Base-by-base conservation (phyloP, 2,329 filamentous ascomycete genomes). In the Tolypocladium amazonense region DNA sequence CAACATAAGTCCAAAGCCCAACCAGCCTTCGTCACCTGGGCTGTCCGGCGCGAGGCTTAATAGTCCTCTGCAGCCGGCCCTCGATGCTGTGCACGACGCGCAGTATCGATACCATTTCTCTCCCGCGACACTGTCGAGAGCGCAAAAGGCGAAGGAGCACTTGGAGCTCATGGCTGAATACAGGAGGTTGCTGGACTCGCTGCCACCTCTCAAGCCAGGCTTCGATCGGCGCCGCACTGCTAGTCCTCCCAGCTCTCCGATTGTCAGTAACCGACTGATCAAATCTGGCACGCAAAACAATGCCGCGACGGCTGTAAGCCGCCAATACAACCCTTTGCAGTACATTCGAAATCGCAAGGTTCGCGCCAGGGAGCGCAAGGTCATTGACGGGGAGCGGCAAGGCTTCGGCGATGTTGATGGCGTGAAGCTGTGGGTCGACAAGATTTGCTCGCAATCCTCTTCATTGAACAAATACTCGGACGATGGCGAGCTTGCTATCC, bases 341-440 rank as follows among this genome's bases (percentile, higher is more conserved):
- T 91, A 91, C 66, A 89, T 97, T 59, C 87, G 94, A 25, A 97
- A 99, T 69, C 84, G 93, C 56, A 93, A 92, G 70, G 83, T 94
- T 15, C 83, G 94, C 63, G 88, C 88, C 33, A 83, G 92, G 20
- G 90, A 95, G 73, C 84, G 90, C 47, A 87, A 83, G 64, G 75
- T 82, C 0, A 87, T 96, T 39, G 85, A 94, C 67, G 86, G 89
- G 20, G 86, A 90, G 62, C 79, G 81, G 1, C 87, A 89, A 65
- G 90, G 89, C 1, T 97, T 95, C 77, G 80, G 84, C 45, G 87
- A 97, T 71, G 77, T 90, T 1, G 78, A 83, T 4, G 83, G 79
- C 54, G 90, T 96, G 9, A 83, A 83, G 57, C 77, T 80, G 38
- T 97, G 92, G 92, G 82, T 97, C 1, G 85, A 92, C 68, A 78